Base-by-base conservation (phyloP, 805 yeast genomes). In the Deakozyma indianensis region DNA sequence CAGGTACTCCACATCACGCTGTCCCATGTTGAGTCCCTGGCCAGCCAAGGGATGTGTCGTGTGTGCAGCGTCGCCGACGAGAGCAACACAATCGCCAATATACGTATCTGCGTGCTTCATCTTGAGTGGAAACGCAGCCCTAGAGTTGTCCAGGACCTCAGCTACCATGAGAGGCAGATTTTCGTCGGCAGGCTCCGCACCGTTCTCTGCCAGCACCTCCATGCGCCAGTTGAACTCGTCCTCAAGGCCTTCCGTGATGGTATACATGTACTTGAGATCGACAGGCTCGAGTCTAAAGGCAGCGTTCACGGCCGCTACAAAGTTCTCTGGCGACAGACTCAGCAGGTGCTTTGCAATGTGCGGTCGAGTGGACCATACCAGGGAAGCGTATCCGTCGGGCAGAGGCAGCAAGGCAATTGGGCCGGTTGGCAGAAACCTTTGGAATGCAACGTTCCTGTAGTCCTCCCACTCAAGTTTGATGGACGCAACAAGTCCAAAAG, bases 61-160 rank as follows among this genome's bases (percentile, higher is more conserved):
- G 56, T 92, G 98, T 0, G 97, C 97, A 1, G 98, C 97, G 63
- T 92, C 98, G 22, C 98, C 98, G 7, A 90, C 83, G n/a, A 92
- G 66, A 0, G 96, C 97, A 24, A 90, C 73, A 52, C 97, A 70
- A 2, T 83, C 88, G 1, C 77, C 77, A 18, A 85, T 77, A 59
- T 92, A 92, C 1, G 83, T 74, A 56, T 92, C 97, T 2, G 95
- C 94, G 58, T 92, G 96, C 20, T 87, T 78, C 66, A 90, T 63
- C 53, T 80, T 79, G 52, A 92, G 68, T 21, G 98, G 98, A 68
- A 92, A 92, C 42, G 82, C 71, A 0, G 95, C 97, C 50, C 95
- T 71, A 2, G 94, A 75, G 5, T 71, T 67, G 1, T 72, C 72
- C 25, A 75, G 69, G 3, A 87, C 74, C 3, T 69, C 71, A 5